phyloP scores from a whole-genome alignment of 805 yeast genomes.

The Hanseniaspora nectarophila region DNA sequence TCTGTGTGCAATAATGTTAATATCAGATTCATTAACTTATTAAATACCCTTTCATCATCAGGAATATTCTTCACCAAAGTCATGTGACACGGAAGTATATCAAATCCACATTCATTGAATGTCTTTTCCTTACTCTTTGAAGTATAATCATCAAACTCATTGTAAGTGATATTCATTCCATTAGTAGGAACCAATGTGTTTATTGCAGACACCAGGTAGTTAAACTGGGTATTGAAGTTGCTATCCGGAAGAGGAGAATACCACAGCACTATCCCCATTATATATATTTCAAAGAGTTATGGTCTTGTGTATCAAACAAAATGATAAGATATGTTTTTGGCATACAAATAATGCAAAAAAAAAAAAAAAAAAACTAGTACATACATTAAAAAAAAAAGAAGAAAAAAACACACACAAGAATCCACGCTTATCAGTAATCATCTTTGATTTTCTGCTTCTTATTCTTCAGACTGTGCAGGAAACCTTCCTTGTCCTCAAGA shows the following conservation, averaged over 20 bases:
- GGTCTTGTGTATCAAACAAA: too few species aligned
- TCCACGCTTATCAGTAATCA: too few species aligned
- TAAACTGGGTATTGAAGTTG: background rate
- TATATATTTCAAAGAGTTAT: too few species aligned
- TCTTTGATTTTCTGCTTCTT: conserved; percentile 14
- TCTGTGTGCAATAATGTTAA: background rate
- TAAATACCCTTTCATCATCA: background rate
- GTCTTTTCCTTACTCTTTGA: background rate
- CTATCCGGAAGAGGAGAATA: conserved; percentile 9
- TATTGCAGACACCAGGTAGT: background rate
- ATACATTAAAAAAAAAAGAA: background rate
- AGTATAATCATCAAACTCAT: background rate
- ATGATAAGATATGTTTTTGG: too few species aligned
- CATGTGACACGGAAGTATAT: conserved; percentile 9
- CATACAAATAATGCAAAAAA: background rate
- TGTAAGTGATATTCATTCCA: background rate
- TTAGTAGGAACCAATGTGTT: conserved; percentile 7
- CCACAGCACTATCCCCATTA: conserved; percentile 13
- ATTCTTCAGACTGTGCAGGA: conserved; percentile 5
- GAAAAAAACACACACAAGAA: too few species aligned
- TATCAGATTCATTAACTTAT: background rate
- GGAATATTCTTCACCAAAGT: conserved; percentile 12
- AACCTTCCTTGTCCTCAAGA: conserved; percentile 18
- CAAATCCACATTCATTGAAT: conserved; percentile 8
- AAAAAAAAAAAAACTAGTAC: background rate